Evolutionary conservation across 129 eudicot genomes (phyloP).

Genomic region (Solidago caesia): DNA sequence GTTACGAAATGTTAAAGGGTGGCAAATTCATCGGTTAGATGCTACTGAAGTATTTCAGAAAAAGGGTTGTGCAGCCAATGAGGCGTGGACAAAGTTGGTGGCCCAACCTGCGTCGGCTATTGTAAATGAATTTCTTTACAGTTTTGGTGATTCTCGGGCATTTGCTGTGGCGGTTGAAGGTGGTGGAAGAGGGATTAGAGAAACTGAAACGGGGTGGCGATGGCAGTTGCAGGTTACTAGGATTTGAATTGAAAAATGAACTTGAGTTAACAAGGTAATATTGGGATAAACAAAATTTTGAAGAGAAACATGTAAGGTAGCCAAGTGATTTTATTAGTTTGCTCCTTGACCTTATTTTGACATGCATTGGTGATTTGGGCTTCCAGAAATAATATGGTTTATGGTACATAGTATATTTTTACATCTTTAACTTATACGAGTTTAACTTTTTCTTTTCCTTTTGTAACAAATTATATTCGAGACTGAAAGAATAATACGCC

Average conservation of each 20-base stretch:
- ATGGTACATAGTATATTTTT: not conserved
- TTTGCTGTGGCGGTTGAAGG: slow-evolving; percentile 19
- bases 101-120: slow-evolving; percentile 40
- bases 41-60: slow-evolving; percentile 67
- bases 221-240: slow-evolving; percentile 36
- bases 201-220: slow-evolving; percentile 28
- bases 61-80: slow-evolving; percentile 45
- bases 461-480: slow-evolving; percentile 9
- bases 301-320: slow-evolving; percentile 11
- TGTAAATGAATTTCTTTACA: slow-evolving; percentile 42
- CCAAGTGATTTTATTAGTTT: slow-evolving; percentile 17
- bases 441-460: not conserved
- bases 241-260: not conserved
- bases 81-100: slow-evolving; percentile 57
- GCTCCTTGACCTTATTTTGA: not conserved
- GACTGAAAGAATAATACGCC: not conserved
- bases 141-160: slow-evolving; percentile 6
- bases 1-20: slow-evolving; percentile 45
- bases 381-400: slow-evolving; percentile 1
- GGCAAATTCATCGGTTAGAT: slow-evolving; percentile 71
- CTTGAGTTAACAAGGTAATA: not conserved
- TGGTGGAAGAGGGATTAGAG: slow-evolving; percentile 11
- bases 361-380: not conserved
- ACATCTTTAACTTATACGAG: not conserved
- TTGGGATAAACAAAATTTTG: slow-evolving; percentile 7